Base-by-base conservation (phyloP, 116 monocot genomes). In the Trichopus zeylanicus region DNA sequence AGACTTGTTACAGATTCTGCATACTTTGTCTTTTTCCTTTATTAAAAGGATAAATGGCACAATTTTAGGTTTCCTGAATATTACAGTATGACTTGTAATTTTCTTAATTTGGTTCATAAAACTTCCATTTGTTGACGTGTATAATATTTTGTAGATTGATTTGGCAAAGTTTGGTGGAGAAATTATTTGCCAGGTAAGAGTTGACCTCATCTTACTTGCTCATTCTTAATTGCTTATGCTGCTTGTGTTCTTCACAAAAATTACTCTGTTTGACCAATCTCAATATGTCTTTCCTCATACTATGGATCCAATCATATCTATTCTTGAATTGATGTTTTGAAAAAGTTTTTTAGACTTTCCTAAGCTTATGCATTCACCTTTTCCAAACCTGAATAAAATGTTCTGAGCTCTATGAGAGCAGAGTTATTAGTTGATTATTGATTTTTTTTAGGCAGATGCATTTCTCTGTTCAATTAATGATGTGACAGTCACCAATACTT, bases 381-480 rank as follows among this genome's bases (percentile, higher is more conserved):
- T n/a, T n/a, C n/a, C n/a, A n/a, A n/a, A n/a, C n/a, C n/a, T n/a
- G n/a, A n/a, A n/a, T n/a, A n/a, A n/a, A n/a, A n/a, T n/a, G n/a
- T n/a, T n/a, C n/a, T n/a, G n/a, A n/a, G 3, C 13, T 42, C 13
- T 16, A 33, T 33, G 6, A 33, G 8, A 33, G 32, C 8, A 42
- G 42, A 3, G 13, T 5, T 25, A 15, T 16, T 42, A 42, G n/a
- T 42, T 42, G 42, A 42, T 42, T 42, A 20, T 63, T 32, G 42
- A 38, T 58, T 61, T 67, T 53, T 61, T 87, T 78, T 78, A 95
- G 95, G 61, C 95, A 79, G 90, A 95, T 77, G 84, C 90, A 54
- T 87, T 95, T 73, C 95, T 95, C 74, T 95, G 95, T 70, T 90
- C 86, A 9, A 34, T 95, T 30, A 89, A 81, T 86, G 95, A 95